Conservation (phyloP, 208 protist genomes). For the Phytomonas francai region DNA sequence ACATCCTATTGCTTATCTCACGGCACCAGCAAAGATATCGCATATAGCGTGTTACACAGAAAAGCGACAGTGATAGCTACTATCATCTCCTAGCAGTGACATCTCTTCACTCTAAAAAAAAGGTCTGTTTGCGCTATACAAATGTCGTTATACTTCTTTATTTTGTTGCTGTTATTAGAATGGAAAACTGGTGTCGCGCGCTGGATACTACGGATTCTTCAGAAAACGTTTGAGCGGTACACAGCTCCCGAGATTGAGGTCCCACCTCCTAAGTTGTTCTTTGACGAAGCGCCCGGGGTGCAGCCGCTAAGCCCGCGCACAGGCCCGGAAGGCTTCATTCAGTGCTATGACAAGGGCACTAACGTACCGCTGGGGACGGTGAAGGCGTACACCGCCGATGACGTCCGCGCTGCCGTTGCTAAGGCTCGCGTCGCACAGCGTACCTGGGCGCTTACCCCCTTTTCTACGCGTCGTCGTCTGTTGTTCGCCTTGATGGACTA, state of each 20-base stretch:
- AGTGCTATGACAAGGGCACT: constrained; percentile 88
- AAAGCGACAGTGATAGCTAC: neutral
- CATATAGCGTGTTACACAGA: neutral
- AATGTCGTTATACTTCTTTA: constrained; percentile 33
- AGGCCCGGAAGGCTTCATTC: constrained; percentile 62
- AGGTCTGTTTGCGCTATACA: neutral
- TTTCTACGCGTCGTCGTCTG: constrained; percentile 76
- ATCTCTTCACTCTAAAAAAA: neutral
- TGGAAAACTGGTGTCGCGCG: constrained; percentile 50
- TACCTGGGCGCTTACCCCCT: constrained; percentile 76
- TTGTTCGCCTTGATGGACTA: constrained; percentile 85
- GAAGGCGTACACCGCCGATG: constrained; percentile 52
- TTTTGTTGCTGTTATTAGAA: constrained; percentile 45
- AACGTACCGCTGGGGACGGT: constrained; percentile 72
- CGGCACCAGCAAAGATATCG: neutral
- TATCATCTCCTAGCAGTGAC: neutral
- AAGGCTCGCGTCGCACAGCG: constrained; percentile 72
- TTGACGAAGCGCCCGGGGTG: constrained; percentile 30
- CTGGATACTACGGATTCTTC: constrained; percentile 29
- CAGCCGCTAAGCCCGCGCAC: constrained; percentile 61
- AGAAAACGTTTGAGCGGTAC: constrained; percentile 72
- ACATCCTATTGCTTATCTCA: neutral
- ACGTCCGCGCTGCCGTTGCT: constrained; percentile 54
- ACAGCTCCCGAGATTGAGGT: constrained; percentile 70
- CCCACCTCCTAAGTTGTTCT: constrained; percentile 46